These are phyloP conservation scores for Tuber brumale DNA, from an alignment of 495 filamentous ascomycete genomes.

Conservation along the genomic window DNA sequence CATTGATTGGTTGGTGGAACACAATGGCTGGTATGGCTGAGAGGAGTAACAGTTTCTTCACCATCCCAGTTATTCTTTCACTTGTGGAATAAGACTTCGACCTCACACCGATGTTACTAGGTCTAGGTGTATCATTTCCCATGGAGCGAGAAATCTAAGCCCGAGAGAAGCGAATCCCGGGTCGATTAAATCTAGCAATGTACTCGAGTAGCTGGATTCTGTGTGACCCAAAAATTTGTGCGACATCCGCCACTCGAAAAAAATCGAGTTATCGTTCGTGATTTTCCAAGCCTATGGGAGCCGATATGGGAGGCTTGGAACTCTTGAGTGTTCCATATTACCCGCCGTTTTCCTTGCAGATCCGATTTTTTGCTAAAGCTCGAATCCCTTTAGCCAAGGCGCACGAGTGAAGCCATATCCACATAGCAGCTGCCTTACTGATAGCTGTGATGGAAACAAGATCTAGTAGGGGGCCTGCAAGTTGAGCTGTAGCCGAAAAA, in stretches of 20 bases:
- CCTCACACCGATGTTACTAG: slow-evolving; percentile 4
- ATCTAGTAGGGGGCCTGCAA: no score
- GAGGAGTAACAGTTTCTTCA: slow-evolving; percentile 88
- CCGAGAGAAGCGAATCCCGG: slow-evolving; percentile 31
- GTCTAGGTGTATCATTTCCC: slow-evolving; percentile 79
- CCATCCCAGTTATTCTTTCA: slow-evolving; percentile 57
- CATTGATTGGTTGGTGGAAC: slow-evolving; percentile 96
- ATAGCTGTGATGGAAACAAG: no score
- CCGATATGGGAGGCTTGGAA: neutral
- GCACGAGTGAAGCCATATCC: no score
- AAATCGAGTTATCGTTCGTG: neutral
- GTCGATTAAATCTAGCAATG: slow-evolving; percentile 11
- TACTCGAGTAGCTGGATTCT: no score
- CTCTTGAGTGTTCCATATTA: neutral
- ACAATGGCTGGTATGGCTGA: no score
- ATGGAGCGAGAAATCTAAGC: slow-evolving; percentile 88
- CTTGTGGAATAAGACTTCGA: neutral
- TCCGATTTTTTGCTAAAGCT: no score
- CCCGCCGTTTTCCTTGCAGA: neutral
- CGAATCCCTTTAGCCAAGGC: no score
- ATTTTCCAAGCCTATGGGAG: neutral
- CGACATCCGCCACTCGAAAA: neutral
- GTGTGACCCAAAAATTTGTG: neutral
- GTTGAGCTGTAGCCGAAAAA: no score
- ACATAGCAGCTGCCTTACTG: no score